Evolutionary conservation across 257 asterid genomes (phyloP), one percentile per base, ranked within the genome.

Genomic region (Petunia secreta): DNA sequence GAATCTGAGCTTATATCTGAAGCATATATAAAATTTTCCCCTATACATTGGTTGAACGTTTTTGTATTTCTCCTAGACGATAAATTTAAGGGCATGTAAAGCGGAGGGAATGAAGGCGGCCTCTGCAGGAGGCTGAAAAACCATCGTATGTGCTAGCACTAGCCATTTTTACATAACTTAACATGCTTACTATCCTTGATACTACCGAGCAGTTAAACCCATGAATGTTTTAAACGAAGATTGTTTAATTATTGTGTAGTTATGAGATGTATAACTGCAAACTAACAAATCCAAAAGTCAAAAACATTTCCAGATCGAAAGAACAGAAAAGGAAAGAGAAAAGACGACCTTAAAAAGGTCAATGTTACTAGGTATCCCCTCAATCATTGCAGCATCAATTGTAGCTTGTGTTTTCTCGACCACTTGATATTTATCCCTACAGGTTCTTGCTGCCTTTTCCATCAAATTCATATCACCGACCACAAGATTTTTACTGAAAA

Each of bases 401-500:
- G 99, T 94, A 68, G 97, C 99, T 83, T 92, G 98, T 34, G 99
- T 93, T 85, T 90, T 96, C 92, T 96, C 98, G 52, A 87, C 98
- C 50, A 90, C 89, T 79, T 60, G 87, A 81, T 75, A 89, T 82
- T 87, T 92, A 52, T 92, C 95, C 82, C 97, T 88, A 82, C 96
- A 96, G 5, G 87, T 83, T 84, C 82, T 77, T 16, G 95, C 90
- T 2, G 99, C 99, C 86, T 85, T 96, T 64, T 94, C 97, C 73
- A 92, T 91, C 86, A 92, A 84, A 80, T 77, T 89, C 89, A 54
- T 81, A 64, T 89, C 97, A 80, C 90, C 95, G 34, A 94, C 97
- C 11, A 92, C 94, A 41, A 90, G 92, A 82, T 87, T 89, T 86
- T 96, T 96, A 86, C 92, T 87, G 59, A 96, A 92, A 25, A 90